Evolutionary conservation across 2,329 filamentous ascomycete species (phyloP), one percentile per base, ranked within the genome.

Genomic region (Colletotrichum agaves): DNA sequence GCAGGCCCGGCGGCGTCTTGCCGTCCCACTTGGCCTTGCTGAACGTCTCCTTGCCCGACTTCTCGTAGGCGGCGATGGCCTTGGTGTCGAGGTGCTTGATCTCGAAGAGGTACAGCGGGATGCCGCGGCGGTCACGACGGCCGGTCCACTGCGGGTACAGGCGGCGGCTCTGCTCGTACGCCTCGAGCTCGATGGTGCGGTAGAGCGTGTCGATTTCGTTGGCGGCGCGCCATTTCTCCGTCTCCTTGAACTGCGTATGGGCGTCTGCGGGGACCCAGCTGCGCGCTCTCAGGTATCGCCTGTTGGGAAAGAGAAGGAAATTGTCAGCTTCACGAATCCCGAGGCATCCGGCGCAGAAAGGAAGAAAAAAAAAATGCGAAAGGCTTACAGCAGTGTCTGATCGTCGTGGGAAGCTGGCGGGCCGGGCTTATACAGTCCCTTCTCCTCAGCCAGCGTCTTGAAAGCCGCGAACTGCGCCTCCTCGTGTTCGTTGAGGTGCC

Each of bases 121-220:
- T 97, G 72, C 95, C 95, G 73, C 94, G 67, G n/a, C 89, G 91
- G 80, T 98, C 95, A 72, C 94, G 89, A 71, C 94, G 91, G 62
- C 95, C 95, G 19, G 93, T 97, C 92, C 94, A 98, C 88, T 97
- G 93, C 23, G 94, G 94, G 76, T 97, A 97, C 91, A 98, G 84
- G 72, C 88, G 85, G 64, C 91, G 86, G 69, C 92, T 91, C 74
- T 91, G 85, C 79, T 97, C 93, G 77, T 94, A 98, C 63, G 93
- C 91, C 2, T 93, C 88, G 21, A 94, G 80, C 67, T 97, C 93
- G 74, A 98, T 97, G 35, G 92, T 94, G 76, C 92, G 88, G 81
- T 97, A 98, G 41, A 98, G 84, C 49, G 88, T 83, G 69, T 94
- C 88, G 55, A 97, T 86, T 72, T 92, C 84, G 78, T 95, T 95